A percentile compares a stretch with the other conserved stretches of the same genome.
Conservation (phyloP, 495 filamentous ascomycete species). For the Xylaria nigripes region DNA sequence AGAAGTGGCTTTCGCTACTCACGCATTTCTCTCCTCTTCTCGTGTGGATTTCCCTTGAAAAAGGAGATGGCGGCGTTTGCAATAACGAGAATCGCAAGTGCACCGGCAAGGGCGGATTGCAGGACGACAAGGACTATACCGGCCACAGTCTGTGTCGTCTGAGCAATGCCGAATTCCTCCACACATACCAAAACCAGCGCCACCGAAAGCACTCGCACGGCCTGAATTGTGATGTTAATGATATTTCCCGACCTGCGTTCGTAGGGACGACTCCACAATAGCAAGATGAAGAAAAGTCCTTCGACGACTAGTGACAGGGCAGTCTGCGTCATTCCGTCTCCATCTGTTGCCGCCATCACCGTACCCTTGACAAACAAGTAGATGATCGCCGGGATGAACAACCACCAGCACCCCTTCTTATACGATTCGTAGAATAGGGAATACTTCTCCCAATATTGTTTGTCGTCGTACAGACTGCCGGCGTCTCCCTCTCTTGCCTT, state of each 20-base stretch:
- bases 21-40: slow-evolving; percentile 73
- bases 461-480: slow-evolving; percentile 71
- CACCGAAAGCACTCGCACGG: slow-evolving; percentile 88
- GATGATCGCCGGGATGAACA: slow-evolving; percentile 83
- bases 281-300: slow-evolving; percentile 55
- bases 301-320: slow-evolving; percentile 75
- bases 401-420: slow-evolving; percentile 90
- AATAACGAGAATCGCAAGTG: slow-evolving; percentile 81
- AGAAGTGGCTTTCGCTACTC: slow-evolving; percentile 30
- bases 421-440: slow-evolving; percentile 95
- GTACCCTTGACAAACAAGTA: slow-evolving; percentile 91
- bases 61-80: slow-evolving; percentile 80
- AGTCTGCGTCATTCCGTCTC: slow-evolving; percentile 75
- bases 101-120: slow-evolving; percentile 74
- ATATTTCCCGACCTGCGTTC: slow-evolving; percentile 77
- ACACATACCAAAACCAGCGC: slow-evolving; percentile 89
- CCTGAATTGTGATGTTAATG: slow-evolving; percentile 89
- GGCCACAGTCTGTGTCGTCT: slow-evolving; percentile 89
- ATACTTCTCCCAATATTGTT: slow-evolving; percentile 89
- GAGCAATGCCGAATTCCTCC: slow-evolving; percentile 79
- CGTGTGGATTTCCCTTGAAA: slow-evolving; percentile 83
- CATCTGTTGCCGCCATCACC: slow-evolving; percentile 78
- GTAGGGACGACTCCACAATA: slow-evolving; percentile 81
- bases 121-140: slow-evolving; percentile 85
- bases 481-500: slow-evolving; percentile 70